A percentile compares a stretch with the other conserved stretches of the same genome.
Evolutionary conservation across 2,329 filamentous ascomycete species (phyloP).

Genomic region (Beauveria caledonica): DNA sequence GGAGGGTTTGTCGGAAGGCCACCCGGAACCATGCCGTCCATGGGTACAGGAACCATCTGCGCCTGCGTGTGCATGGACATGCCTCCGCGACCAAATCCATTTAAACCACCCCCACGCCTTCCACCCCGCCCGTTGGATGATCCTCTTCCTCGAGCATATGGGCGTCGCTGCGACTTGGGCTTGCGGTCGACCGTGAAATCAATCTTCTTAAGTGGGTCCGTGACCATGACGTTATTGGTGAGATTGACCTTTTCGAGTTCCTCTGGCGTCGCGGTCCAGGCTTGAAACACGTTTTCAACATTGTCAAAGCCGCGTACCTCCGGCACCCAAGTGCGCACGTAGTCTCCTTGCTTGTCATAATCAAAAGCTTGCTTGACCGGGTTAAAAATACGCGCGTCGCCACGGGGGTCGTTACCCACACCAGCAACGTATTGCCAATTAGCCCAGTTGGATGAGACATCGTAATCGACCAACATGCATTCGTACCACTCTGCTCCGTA

Average conservation of each 20-base stretch:
- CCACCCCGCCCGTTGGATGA: slow-evolving; percentile 8
- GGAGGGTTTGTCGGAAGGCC: not conserved
- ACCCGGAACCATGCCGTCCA: not conserved
- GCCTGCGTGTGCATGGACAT: not conserved
- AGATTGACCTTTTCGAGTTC: slow-evolving; percentile 51
- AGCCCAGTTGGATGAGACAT: slow-evolving; percentile 68
- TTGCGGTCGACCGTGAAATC: slow-evolving; percentile 52
- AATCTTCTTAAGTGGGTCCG: slow-evolving; percentile 57
- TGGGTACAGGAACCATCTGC: not conserved
- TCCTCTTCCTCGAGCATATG: slow-evolving; percentile 20
- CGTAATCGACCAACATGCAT: slow-evolving; percentile 65
- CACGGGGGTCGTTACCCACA: slow-evolving; percentile 70
- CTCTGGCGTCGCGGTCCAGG: slow-evolving; percentile 54
- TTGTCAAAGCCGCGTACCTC: slow-evolving; percentile 51
- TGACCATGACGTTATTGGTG: slow-evolving; percentile 53
- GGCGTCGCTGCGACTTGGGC: slow-evolving; percentile 23
- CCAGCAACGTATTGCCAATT: slow-evolving; percentile 80
- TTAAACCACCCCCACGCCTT: slow-evolving; percentile 14
- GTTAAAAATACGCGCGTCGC: slow-evolving; percentile 68
- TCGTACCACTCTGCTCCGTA: slow-evolving; percentile 80
- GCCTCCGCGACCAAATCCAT: slow-evolving; percentile 7
- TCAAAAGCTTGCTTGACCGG: slow-evolving; percentile 73
- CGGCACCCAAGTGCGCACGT: slow-evolving; percentile 65
- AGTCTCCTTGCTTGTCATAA: slow-evolving; percentile 62
- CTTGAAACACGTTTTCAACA: slow-evolving; percentile 57